Evolutionary conservation across 1,284 basidiomycete genomes (phyloP), one percentile per base, ranked within the genome.

Genomic region (Sanguinoderma infundibulare): DNA sequence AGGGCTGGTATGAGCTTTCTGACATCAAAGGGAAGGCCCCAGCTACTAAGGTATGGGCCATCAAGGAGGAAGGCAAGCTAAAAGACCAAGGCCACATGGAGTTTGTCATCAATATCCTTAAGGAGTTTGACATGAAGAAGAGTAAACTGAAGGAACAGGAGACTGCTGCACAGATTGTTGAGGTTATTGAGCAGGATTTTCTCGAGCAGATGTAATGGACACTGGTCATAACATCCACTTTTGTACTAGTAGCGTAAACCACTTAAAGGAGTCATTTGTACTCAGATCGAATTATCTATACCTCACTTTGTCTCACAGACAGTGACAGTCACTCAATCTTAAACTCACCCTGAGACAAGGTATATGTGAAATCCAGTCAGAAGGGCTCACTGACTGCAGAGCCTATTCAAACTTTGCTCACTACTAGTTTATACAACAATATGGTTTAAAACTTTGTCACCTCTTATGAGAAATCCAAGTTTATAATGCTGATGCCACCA

Each of bases 31-130:
- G 8, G 69, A 0, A 79, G 79, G 0, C 81, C 67, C 0, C 69
- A 76, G n/a, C 70, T 70, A 5, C 76, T 69, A 8, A 77, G 78
- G 7, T 68, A 75, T 0, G 78, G 80, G n/a, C 59, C 65, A 0
- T 73, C 67, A 57, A 81, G 20, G 39, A 40, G 17, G 40, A 42
- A 42, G 9, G 9, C n/a, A 42, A 42, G 34, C 7, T 12, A 1
- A 4, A 34, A 34, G 34, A 34, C 34, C 34, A 34, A 12, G 34
- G 12, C 34, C 3, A 12, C 7, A 34, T 34, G 3, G 34, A 34
- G 34, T 34, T 34, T 34, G 3, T 34, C 12, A 12, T 17, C 20
- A 3, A 20, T 8, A 7, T 20, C 1, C 40, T 42, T 10, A 20
- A 42, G 40, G 40, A 42, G 40, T 42, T 42, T 42, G 40, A 42